Evolutionary conservation across 2,329 filamentous ascomycete species (phyloP), one percentile per base, ranked within the genome.

Genomic region (Albifimbria verrucaria): DNA sequence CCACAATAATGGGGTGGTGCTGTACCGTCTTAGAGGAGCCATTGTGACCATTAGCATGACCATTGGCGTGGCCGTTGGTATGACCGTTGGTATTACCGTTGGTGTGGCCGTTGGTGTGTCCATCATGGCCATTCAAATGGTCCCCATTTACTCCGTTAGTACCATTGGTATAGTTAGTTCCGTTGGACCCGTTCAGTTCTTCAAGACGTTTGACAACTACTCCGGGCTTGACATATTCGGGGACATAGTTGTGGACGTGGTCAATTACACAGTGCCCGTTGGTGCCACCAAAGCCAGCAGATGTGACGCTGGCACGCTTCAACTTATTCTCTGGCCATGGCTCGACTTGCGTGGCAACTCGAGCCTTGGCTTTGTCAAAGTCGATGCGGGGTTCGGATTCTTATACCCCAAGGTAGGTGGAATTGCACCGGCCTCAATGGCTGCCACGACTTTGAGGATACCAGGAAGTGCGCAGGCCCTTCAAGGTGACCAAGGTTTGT

Each of bases 261-360:
- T 51, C 50, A 36, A 51, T 21, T 21, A 51, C 36, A 17, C 9
- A 15, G 23, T 51, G 50, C 3, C 23, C 50, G 20, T 36, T 47
- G 26, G 50, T 12, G 11, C 50, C 50, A 1, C 50, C 50, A 51
- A 36, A 51, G 3, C 50, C 50, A 32, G n/a, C 18, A 2, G 49
- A 45, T 2, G 4, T 45, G 12, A 51, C 42, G 11, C 42, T 47
- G 3, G 20, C 43, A 10, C 50, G 50, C 2, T 25, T 22, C 5
- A 46, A 24, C 42, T 36, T 28, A 17, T 21, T 18, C 11, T 46
- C 36, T 7, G 41, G 50, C 42, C 50, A 51, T 12, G 49, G 42
- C 24, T 11, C 18, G 11, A n/a, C 11, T 22, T 44, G 22, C 12
- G 22, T 45, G 11, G 36, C 49, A 23, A 45, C 49, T 5, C n/a